Base-by-base conservation (phyloP, 2,329 filamentous ascomycete species). In the Claviceps cyperi region DNA sequence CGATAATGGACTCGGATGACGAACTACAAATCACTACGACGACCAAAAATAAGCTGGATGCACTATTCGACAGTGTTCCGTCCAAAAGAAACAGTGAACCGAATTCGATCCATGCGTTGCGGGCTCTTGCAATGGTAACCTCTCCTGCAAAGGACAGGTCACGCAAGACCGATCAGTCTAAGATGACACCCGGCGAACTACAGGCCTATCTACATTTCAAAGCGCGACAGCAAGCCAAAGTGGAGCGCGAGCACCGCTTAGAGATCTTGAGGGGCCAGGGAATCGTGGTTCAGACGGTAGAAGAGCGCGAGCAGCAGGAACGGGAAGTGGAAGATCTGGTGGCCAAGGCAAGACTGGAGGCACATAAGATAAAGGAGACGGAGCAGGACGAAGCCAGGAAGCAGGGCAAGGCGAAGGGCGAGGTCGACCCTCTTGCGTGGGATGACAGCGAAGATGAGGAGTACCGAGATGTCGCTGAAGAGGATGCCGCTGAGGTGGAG, bases 291-390 rank as follows among this genome's bases (percentile, higher is more conserved):
- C 84, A 90, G 63, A 95, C 86, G 0, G 80, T 83, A 2, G 91
- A 96, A 65, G 90, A 98, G 64, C 80, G 86, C 19, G 85, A 90
- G 60, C 78, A 80, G 36, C 84, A 94, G 62, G 80, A 88, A 64
- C 81, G 85, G 51, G 81, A 90, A 52, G 80, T 95, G 13, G 92
- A 97, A 58, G 84, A 96, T 59, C 77, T 97, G 53, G 78, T 97
- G 24, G 84, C 91, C 46, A 89, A 83, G 59, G 91, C 90, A 19
- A 77, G 89, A 51, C 75, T 81, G 53, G 87, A 97, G 62, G 90
- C 83, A 2, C 56, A 64, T 38, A 81, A 84, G 56, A 81, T 97
- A 47, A 84, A 83, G 66, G 80, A 84, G 58, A 73, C 80, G 46
- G 92, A 98, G 67, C 81, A 81, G 55, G 83, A 78, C 28, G 81